These are phyloP conservation scores for Ganoderma lingzhi DNA, from an alignment of 1,284 basidiomycete genomes.

Conservation along the genomic window DNA sequence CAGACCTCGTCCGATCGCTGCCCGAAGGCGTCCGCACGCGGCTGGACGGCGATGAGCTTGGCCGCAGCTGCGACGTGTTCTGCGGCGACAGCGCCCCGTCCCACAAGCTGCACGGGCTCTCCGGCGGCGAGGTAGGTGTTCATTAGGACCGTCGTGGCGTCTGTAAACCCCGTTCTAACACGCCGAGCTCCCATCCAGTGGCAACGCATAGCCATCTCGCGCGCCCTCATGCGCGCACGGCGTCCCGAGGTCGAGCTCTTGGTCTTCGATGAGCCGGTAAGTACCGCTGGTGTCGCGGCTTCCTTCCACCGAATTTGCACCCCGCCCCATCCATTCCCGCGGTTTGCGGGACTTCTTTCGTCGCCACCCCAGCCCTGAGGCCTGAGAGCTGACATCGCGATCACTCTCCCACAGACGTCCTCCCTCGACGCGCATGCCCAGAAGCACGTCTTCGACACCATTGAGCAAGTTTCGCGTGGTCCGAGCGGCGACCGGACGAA, in stretches of 20 bases:
- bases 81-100: slow-evolving; percentile 35
- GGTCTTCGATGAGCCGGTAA: slow-evolving; percentile 82
- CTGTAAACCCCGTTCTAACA: background rate
- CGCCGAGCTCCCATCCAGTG: slow-evolving; percentile 56
- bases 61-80: slow-evolving; percentile 52
- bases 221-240: slow-evolving; percentile 83
- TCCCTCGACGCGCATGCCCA: slow-evolving; percentile 85
- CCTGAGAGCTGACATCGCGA: slow-evolving; percentile 5
- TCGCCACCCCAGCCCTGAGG: background rate
- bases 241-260: slow-evolving; percentile 80
- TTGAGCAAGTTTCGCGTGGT: slow-evolving; percentile 65
- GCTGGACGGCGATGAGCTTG: slow-evolving; percentile 68
- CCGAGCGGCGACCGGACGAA: slow-evolving; percentile 64
- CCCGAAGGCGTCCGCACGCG: slow-evolving; percentile 73
- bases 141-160: background rate
- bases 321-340: background rate
- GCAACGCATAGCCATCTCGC: slow-evolving; percentile 85
- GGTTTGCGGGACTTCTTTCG: slow-evolving; percentile 4
- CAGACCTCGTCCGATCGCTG: slow-evolving; percentile 63
- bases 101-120: slow-evolving; percentile 66
- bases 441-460: slow-evolving; percentile 78
- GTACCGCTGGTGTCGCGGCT: slow-evolving; percentile 36
- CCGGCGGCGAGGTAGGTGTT: slow-evolving; percentile 76
- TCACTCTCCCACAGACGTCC: slow-evolving; percentile 60
- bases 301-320: background rate